These are phyloP conservation scores for Jimgerdemannia flammicorona DNA, from an alignment of 192 early-diverging fungal species.

Conservation along the genomic window DNA sequence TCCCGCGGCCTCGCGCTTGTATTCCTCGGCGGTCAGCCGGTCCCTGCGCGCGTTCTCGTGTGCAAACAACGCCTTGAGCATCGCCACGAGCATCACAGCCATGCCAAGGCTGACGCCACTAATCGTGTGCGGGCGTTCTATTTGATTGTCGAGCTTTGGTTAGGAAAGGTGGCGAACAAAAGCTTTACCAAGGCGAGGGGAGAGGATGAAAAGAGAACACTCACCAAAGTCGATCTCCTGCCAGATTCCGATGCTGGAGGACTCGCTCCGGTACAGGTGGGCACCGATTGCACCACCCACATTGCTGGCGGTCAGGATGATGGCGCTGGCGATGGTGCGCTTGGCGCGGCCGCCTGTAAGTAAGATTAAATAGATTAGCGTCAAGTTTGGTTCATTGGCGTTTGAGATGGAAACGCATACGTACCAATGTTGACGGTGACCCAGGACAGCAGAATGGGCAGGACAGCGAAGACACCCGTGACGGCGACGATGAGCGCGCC, in stretches of 20 bases:
- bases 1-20: neutral
- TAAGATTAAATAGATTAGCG: neutral
- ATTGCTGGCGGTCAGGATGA: neutral
- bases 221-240: neutral
- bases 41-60: neutral
- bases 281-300: neutral
- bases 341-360: neutral
- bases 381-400: neutral
- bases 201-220: neutral
- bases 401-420: neutral
- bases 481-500: neutral
- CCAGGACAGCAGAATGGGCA: neutral
- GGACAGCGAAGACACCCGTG: neutral
- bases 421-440: neutral
- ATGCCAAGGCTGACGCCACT: neutral
- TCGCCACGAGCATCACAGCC: neutral
- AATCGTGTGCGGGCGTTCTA: neutral
- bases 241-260: neutral
- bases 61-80: neutral
- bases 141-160: neutral
- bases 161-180: neutral
- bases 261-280: neutral
- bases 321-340: neutral
- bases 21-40: neutral
- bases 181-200: neutral